These are phyloP conservation scores for Colletotrichum liriopes DNA, from an alignment of 2,329 filamentous ascomycete species.

Conservation along the genomic window DNA sequence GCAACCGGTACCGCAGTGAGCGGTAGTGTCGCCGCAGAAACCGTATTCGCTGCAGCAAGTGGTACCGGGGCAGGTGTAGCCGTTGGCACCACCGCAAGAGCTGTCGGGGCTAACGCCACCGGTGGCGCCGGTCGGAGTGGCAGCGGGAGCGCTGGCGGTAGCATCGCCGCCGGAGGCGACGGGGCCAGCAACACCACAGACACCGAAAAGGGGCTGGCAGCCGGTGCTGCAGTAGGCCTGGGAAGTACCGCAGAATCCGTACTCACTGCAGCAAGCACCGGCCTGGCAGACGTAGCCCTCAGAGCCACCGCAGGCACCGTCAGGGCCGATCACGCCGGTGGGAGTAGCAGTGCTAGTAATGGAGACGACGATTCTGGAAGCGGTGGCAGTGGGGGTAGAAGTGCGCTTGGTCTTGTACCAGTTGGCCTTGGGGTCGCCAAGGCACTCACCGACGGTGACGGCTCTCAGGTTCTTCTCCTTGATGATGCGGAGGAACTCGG, in stretches of 20 bases:
- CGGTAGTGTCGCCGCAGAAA: constrained; percentile 44
- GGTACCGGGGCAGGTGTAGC: constrained; percentile 23
- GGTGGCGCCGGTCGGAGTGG: constrained; percentile 20
- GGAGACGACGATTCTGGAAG: constrained; percentile 31
- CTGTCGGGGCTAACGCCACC: constrained; percentile 37
- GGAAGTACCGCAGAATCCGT: constrained; percentile 44
- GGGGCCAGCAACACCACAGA: constrained; percentile 40
- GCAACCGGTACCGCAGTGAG: constrained; percentile 44
- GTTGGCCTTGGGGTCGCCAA: constrained; percentile 61
- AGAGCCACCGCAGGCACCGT: constrained; percentile 40
- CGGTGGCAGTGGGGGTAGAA: constrained; percentile 41
- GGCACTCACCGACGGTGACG: constrained; percentile 63
- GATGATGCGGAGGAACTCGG: constrained; percentile 40
- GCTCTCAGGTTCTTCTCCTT: constrained; percentile 49
- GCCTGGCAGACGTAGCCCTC: constrained; percentile 40
- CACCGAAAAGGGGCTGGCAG: constrained; percentile 44
- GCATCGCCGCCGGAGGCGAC: constrained; percentile 20
- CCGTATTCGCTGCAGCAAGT: constrained; percentile 45
- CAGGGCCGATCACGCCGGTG: constrained; percentile 40
- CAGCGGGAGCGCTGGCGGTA: constrained; percentile 29
- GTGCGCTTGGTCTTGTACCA: constrained; percentile 56
- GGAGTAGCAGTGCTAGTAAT: constrained; percentile 44
- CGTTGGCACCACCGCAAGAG: constrained; percentile 36
- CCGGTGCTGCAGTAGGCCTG: constrained; percentile 43
- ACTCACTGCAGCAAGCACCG: constrained; percentile 44